Evolutionary conservation across 2,329 filamentous ascomycete genomes (phyloP).

Genomic region (Fusarium tupiense): DNA sequence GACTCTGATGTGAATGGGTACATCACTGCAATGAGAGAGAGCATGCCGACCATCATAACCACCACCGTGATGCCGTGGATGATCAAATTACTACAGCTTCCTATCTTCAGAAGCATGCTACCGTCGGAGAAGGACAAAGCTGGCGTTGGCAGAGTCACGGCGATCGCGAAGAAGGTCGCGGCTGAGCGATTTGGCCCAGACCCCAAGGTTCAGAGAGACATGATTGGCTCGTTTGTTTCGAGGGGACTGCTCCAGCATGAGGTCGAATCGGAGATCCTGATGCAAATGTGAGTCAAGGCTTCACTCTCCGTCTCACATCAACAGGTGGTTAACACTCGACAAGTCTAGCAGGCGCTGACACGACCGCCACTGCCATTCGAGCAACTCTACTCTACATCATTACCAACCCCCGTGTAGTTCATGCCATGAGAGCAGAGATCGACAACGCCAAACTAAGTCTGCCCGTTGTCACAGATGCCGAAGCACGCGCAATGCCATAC

Average conservation of each 20-base stretch:
- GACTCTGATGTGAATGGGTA: not conserved
- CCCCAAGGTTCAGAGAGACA: not conserved
- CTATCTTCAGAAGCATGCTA: not conserved
- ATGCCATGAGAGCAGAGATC: not conserved
- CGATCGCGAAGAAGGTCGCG: not conserved
- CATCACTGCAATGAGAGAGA: not conserved
- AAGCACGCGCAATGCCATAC: not conserved
- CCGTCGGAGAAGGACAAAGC: not conserved
- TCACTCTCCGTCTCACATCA: no score
- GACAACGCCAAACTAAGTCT: fast-evolving
- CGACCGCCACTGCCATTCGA: not conserved
- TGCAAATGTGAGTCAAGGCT: not conserved
- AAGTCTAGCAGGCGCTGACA: not conserved
- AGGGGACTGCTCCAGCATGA: not conserved
- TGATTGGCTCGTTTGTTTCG: not conserved
- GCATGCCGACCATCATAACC: not conserved
- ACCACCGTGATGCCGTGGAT: not conserved
- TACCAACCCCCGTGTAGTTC: not conserved
- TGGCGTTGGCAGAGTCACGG: not conserved
- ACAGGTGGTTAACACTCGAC: fast-evolving
- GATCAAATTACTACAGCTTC: not conserved
- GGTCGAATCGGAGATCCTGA: not conserved
- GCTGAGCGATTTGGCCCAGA: not conserved
- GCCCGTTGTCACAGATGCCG: fast-evolving
- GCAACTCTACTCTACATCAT: not conserved